Conservation (phyloP, 768 basidiomycete species). For the Paxillus involutus region DNA sequence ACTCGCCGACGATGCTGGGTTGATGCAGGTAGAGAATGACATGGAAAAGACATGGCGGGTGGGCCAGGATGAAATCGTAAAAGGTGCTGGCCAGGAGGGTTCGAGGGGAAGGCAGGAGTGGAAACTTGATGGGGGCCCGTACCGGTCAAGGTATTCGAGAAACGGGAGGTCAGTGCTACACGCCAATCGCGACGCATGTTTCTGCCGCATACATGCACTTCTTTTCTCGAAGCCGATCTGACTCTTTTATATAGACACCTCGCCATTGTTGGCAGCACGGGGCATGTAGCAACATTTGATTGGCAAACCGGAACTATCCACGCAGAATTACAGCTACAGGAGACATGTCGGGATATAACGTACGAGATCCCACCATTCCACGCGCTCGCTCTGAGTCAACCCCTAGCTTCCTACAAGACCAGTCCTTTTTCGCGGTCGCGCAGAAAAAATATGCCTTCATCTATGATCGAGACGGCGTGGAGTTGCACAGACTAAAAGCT, state of each 20-base stretch:
- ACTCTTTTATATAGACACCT: constrained; percentile 57
- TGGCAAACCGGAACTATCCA: constrained; percentile 87
- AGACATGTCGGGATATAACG: constrained; percentile 93
- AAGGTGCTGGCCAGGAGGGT: constrained; percentile 70
- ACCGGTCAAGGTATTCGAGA: constrained; percentile 80
- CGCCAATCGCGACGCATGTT: too few relatives aligned
- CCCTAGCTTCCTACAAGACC: constrained; percentile 84
- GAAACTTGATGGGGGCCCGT: constrained; percentile 83
- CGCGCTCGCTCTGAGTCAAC: background rate
- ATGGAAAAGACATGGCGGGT: constrained; percentile 92
- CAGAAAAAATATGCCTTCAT: constrained; percentile 97
- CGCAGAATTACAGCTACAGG: constrained; percentile 84
- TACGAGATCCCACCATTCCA: constrained; percentile 35
- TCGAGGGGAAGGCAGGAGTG: constrained; percentile 74
- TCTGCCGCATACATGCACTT: background rate
- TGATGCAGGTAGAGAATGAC: constrained; percentile 71
- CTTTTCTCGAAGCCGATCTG: background rate
- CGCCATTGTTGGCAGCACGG: constrained; percentile 78
- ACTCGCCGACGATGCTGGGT: constrained; percentile 67
- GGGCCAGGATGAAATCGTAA: constrained; percentile 73
- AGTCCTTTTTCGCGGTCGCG: constrained; percentile 91
- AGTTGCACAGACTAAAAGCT: constrained; percentile 79
- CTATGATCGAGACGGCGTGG: constrained; percentile 92
- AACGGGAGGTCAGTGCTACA: constrained; percentile 74
- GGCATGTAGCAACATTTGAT: constrained; percentile 92